Conservation (phyloP, 345 rosid species). For the Dovyalis caffra region DNA sequence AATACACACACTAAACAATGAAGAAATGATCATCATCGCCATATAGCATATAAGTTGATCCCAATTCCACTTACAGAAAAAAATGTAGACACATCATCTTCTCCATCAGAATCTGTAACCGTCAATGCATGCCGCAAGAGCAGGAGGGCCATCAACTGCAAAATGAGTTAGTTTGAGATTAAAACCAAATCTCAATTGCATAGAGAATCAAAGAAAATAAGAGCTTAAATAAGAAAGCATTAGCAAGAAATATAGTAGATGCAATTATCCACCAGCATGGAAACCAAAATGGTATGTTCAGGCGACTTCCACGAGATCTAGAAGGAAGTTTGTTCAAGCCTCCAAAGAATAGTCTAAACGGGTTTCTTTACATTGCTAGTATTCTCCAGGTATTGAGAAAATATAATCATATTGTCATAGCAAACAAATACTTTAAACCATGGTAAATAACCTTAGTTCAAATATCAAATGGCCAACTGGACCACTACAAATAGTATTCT, state of each 20-base stretch:
- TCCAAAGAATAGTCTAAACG: background rate
- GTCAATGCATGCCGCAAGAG: conserved; percentile 74
- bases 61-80: conserved; percentile 60
- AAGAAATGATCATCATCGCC: background rate
- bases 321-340: background rate
- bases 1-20: background rate
- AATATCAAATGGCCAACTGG: background rate
- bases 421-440: background rate
- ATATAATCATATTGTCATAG: background rate
- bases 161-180: conserved; percentile 7
- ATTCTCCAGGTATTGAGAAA: background rate
- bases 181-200: conserved; percentile 3
- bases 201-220: background rate
- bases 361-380: background rate
- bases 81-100: conserved; percentile 64
- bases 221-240: conserved; percentile 1
- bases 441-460: background rate
- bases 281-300: background rate
- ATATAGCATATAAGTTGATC: background rate
- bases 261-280: background rate
- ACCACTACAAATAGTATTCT: background rate
- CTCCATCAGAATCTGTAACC: conserved; percentile 61
- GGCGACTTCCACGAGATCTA: background rate
- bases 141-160: conserved; percentile 81
- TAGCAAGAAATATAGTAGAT: background rate